These are phyloP conservation scores for Mycena leptocephala DNA, from an alignment of 768 basidiomycete genomes.

Conservation along the genomic window DNA sequence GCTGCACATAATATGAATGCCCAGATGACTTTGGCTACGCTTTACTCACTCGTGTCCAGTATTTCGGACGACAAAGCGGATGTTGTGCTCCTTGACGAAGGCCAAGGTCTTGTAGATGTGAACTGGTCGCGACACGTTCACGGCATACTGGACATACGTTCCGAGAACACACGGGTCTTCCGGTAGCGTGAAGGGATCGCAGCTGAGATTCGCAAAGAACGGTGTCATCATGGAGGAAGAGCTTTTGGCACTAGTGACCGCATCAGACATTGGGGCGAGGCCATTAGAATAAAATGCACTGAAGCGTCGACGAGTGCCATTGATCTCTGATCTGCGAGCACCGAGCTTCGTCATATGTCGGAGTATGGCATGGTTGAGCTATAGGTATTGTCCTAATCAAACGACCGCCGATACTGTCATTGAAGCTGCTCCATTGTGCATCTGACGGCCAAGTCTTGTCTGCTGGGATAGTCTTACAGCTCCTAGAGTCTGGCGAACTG, in stretches of 20 bases:
- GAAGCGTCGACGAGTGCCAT: background rate
- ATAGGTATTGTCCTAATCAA: constrained; percentile 22
- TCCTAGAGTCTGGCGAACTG: background rate
- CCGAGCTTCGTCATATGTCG: background rate
- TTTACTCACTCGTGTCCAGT: constrained; percentile 37
- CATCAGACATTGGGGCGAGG: background rate
- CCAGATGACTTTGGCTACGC: background rate
- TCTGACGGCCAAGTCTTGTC: constrained; percentile 9
- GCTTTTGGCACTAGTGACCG: constrained; percentile 5
- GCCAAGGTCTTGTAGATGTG: constrained; percentile 27
- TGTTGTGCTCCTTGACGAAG: constrained; percentile 37
- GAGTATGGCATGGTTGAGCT: constrained; percentile 19
- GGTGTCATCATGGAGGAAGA: constrained; percentile 41
- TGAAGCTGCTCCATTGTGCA: constrained; percentile 4
- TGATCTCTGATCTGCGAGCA: background rate
- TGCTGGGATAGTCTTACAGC: constrained; percentile 10
- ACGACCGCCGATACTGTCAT: constrained; percentile 12
- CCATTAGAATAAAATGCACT: background rate
- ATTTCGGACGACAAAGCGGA: constrained; percentile 38
- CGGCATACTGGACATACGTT: constrained; percentile 38
- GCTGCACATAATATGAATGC: background rate
- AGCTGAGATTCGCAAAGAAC: constrained; percentile 38
- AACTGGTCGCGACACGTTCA: constrained; percentile 6
- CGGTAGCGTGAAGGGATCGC: constrained; percentile 37
- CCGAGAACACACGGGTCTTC: constrained; percentile 31